phyloP scores from a whole-genome alignment of 768 basidiomycete species.

The Podaxis sp. region DNA sequence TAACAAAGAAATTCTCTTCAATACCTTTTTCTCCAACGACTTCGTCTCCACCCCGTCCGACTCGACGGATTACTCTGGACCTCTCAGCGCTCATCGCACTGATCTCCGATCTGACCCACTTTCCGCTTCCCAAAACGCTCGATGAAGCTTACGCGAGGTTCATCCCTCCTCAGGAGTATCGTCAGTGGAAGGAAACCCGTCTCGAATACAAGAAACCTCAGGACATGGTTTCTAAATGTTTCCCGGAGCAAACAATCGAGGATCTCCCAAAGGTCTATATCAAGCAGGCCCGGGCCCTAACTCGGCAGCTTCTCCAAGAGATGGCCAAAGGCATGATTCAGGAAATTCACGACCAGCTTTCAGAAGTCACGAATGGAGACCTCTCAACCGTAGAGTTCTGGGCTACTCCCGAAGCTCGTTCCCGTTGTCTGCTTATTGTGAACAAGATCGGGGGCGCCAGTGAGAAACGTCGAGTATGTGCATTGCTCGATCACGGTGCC shows the following conservation, averaged over 20 bases:
- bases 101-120: conserved; percentile 79
- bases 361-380: conserved; percentile 11
- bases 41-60: conserved; percentile 38
- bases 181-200: conserved; percentile 57
- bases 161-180: conserved; percentile 54
- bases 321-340: conserved; percentile 62
- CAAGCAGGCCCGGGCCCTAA: conserved; percentile 69
- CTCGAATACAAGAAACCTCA: conserved; percentile 15
- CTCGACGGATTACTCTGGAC: conserved; percentile 72
- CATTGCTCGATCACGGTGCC: conserved; percentile 47
- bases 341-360: conserved; percentile 56
- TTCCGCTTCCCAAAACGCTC: conserved; percentile 53
- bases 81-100: conserved; percentile 84
- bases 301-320: conserved; percentile 74
- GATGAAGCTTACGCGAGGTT: conserved; percentile 67
- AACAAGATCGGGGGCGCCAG: conserved; percentile 73
- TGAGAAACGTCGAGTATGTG: conserved; percentile 64
- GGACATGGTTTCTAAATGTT: conserved; percentile 10
- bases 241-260: conserved; percentile 27
- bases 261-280: conserved; percentile 37
- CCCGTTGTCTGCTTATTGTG: conserved; percentile 74
- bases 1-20: conserved; percentile 17
- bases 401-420: conserved; percentile 76
- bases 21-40: conserved; percentile 13
- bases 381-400: conserved; percentile 58